Evolutionary conservation across 2,329 filamentous ascomycete species (phyloP).

Genomic region (Pseudopithomyces maydicus): DNA sequence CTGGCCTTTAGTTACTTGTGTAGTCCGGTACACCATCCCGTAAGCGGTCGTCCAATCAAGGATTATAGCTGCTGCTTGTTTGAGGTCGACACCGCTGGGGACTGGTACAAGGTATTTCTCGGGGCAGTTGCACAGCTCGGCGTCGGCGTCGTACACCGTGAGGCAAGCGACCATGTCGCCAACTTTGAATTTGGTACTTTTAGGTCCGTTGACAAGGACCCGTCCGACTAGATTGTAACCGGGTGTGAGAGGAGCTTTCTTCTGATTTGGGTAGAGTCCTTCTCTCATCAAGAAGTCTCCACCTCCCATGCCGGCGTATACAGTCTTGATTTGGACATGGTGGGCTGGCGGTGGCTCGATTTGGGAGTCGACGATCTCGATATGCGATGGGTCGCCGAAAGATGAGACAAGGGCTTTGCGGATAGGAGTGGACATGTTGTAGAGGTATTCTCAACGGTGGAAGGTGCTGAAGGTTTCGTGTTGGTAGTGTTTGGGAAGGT

Average conservation of each 20-base stretch:
- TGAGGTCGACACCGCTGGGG: slow-evolving; percentile 48
- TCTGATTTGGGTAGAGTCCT: slow-evolving; percentile 55
- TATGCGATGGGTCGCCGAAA: slow-evolving; percentile 49
- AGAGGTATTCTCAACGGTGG: not conserved
- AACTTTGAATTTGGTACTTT: slow-evolving; percentile 28
- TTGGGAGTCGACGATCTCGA: slow-evolving; percentile 42
- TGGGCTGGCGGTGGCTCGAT: slow-evolving; percentile 48
- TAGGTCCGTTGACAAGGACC: slow-evolving; percentile 47
- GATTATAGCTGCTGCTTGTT: slow-evolving; percentile 48
- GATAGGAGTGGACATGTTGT: slow-evolving; percentile 37
- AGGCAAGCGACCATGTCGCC: slow-evolving; percentile 36
- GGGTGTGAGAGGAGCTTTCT: slow-evolving; percentile 53
- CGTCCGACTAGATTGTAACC: slow-evolving; percentile 57
- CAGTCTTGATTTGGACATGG: slow-evolving; percentile 55
- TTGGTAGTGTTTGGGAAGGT: no score
- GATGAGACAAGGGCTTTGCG: slow-evolving; percentile 54
- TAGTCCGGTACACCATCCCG: slow-evolving; percentile 36
- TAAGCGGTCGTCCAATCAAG: slow-evolving; percentile 53
- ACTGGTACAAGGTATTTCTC: slow-evolving; percentile 54
- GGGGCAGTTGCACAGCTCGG: slow-evolving; percentile 53
- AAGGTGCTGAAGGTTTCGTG: not conserved
- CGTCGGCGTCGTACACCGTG: slow-evolving; percentile 42
- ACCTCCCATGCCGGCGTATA: slow-evolving; percentile 56
- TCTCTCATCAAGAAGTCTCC: slow-evolving; percentile 57
- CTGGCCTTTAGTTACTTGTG: slow-evolving; percentile 50